Base-by-base conservation (phyloP, 2,329 filamentous ascomycete genomes). In the Myriosclerotinia scirpicola region DNA sequence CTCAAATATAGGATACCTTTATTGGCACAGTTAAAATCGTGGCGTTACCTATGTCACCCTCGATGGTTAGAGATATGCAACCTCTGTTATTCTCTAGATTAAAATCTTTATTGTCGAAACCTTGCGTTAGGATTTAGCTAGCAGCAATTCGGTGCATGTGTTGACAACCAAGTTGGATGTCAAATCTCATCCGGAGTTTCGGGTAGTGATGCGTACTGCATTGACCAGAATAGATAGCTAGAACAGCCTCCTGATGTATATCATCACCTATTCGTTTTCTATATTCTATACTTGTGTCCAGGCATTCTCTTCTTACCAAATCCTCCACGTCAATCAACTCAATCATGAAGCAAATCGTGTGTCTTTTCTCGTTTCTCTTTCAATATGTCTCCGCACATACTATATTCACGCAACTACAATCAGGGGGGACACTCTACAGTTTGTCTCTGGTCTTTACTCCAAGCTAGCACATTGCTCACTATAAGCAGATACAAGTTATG, bases 401-500 rank as follows among this genome's bases (percentile, higher is more conserved):
- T 2, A 67, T 67, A 42, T 67, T 67, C 30, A 59, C 30, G 54
- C 53, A 58, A 38, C 52, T 67, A n/a, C 22, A 55, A 30, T 55
- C 53, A 52, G 66, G 42, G 2, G 61, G 61, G 17, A 65, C 61
- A 15, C 60, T 55, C 30, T 67, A 67, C 54, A 58, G 66, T 67
- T 17, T 15, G 61, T 58, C 36, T 38, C 20, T n/a, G 1, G n/a
- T 20, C 1, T 11, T 20, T 2, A 5, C 8, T 20, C 12, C 15
- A 2, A 20, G 8, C 1, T 30, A 42, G 34, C 26, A n/a, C 5
- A 30, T 17, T 1, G 26, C 66, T 67, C 17, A 67, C n/a, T 3
- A n/a, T 14, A 26, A 46, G 36, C 20, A 67, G 66, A 58, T 46
- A 65, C 56, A 26, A 58, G 66, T 40, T 55, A 58, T 42, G 66